phyloP scores from a whole-genome alignment of 345 rosid species.

The Schrenkiella parvula region DNA sequence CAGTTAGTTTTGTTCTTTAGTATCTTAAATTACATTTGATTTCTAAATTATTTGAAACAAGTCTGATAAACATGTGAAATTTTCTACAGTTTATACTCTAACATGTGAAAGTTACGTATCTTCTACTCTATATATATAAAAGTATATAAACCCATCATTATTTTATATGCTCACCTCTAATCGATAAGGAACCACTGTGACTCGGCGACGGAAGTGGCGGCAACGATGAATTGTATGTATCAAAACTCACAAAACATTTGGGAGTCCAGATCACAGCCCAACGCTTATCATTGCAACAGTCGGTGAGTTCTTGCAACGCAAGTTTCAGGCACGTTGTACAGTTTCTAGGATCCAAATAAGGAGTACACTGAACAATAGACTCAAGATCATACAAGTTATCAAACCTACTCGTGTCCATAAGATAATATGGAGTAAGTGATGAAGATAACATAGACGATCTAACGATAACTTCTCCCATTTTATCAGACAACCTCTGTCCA shows the following conservation, averaged over 20 bases:
- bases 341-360: neutral
- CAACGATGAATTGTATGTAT: neutral
- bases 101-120: neutral
- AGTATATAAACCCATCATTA: neutral
- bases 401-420: neutral
- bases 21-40: neutral
- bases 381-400: slow-evolving; percentile 15
- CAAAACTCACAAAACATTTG: slow-evolving; percentile 17
- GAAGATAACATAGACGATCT: slow-evolving; percentile 4
- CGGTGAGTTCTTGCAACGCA: slow-evolving; percentile 3
- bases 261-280: slow-evolving; percentile 22
- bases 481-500: neutral
- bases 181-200: neutral
- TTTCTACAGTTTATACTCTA: neutral
- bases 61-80: no score
- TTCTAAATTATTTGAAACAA: neutral
- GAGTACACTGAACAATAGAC: slow-evolving; percentile 28
- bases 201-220: slow-evolving; percentile 1
- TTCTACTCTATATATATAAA: neutral
- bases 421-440: neutral
- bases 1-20: neutral
- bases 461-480: slow-evolving; percentile 17
- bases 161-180: neutral
- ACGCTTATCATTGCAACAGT: neutral
- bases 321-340: slow-evolving; percentile 17